Evolutionary conservation across 1,139 yeast species (phyloP).

Genomic region (Protomyces lactucae-debilis): DNA sequence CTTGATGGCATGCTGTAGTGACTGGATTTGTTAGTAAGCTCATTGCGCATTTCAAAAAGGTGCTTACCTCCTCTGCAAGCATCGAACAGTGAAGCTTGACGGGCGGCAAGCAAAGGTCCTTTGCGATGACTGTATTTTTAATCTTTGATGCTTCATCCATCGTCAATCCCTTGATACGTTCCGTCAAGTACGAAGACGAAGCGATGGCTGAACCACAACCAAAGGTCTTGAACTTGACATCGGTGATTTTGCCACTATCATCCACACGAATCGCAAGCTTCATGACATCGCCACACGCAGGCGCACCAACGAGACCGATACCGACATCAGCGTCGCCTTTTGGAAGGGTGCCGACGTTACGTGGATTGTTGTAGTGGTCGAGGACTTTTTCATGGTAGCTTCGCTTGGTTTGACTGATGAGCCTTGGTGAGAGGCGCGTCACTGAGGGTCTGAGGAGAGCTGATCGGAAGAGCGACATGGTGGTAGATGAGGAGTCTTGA

Average conservation of each 20-base stretch:
- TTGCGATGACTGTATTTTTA: constrained; percentile 87
- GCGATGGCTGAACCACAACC: constrained; percentile 99
- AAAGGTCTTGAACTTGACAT: constrained; percentile 95
- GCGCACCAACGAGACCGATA: constrained; percentile 93
- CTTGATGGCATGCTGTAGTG: constrained; percentile 93
- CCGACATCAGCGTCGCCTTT: constrained; percentile 78
- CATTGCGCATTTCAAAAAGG: constrained; percentile 7
- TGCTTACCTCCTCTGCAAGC: constrained; percentile 79
- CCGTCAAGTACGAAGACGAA: constrained; percentile 89
- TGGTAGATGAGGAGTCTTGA: too few species aligned
- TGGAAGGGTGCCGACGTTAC: constrained; percentile 91
- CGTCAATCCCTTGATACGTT: constrained; percentile 89
- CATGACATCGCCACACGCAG: constrained; percentile 99
- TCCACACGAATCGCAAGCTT: constrained; percentile 93
- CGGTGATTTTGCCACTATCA: constrained; percentile 81
- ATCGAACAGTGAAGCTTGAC: constrained; percentile 95
- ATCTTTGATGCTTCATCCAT: constrained; percentile 88
- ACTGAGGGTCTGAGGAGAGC: not conserved
- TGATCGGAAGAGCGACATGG: constrained; percentile 3
- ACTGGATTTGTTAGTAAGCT: constrained; percentile 38
- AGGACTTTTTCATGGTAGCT: constrained; percentile 40
- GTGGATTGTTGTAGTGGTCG: constrained; percentile 93
- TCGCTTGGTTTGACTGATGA: constrained; percentile 4
- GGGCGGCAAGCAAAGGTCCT: constrained; percentile 90
- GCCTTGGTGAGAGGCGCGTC: not conserved